phyloP scores from a whole-genome alignment of 2,329 filamentous ascomycete genomes.

The Daldinia sp. region DNA sequence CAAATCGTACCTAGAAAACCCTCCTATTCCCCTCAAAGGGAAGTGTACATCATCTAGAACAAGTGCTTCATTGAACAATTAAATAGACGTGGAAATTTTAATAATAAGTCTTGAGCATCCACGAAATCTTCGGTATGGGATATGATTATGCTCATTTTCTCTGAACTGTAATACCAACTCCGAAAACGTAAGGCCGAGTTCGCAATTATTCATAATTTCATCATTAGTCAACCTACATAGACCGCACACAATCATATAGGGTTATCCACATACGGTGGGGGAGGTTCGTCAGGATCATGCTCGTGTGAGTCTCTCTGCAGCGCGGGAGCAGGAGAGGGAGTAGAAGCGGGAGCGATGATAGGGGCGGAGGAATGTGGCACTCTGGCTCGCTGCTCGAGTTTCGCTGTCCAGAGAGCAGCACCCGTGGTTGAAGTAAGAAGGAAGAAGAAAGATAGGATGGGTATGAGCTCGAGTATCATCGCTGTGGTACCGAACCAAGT shows the following conservation, averaged over 20 bases:
- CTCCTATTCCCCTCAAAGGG: neutral
- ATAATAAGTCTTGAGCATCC: neutral
- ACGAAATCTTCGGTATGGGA: neutral
- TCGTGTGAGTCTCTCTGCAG: slow-evolving; percentile 34
- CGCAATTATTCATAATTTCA: neutral
- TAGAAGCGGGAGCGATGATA: neutral
- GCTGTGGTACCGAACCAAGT: slow-evolving; percentile 93
- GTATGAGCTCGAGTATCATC: slow-evolving; percentile 86
- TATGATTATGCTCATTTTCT: neutral
- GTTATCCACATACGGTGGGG: slow-evolving; percentile 56
- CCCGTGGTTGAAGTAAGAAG: slow-evolving; percentile 88
- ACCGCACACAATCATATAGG: slow-evolving; percentile 49
- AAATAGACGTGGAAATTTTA: neutral
- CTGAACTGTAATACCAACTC: neutral
- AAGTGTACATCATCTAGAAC: neutral
- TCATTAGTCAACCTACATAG: neutral
- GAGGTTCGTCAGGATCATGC: slow-evolving; percentile 51
- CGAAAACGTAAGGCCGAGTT: neutral
- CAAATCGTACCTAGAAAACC: neutral
- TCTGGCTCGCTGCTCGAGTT: slow-evolving; percentile 73
- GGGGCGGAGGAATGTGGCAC: slow-evolving; percentile 27
- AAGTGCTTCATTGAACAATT: neutral
- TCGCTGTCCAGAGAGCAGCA: slow-evolving; percentile 86
- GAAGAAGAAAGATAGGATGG: slow-evolving; percentile 93
- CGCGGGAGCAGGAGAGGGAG: neutral